These are phyloP conservation scores for Ramaria rubella DNA, from an alignment of 768 basidiomycete genomes.

Conservation along the genomic window DNA sequence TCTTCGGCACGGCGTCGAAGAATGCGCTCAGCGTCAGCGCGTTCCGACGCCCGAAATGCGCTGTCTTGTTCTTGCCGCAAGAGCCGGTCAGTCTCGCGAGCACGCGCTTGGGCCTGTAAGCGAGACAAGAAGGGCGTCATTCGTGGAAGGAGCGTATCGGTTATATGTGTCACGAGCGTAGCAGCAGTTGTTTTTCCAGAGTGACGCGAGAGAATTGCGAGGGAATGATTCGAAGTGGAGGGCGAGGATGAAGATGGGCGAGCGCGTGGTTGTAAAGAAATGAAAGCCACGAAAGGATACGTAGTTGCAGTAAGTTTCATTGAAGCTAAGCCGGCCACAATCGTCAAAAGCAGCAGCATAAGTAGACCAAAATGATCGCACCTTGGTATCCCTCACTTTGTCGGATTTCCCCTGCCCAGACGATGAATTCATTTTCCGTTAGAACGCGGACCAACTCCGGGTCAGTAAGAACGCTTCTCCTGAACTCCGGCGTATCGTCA, in stretches of 20 bases:
- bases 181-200: constrained; percentile 55
- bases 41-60: constrained; percentile 32
- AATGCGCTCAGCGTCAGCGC: constrained; percentile 44
- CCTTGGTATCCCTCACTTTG: constrained; percentile 78
- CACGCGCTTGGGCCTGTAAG: constrained; percentile 37
- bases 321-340: constrained; percentile 40
- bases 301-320: constrained; percentile 83
- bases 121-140: constrained; percentile 68
- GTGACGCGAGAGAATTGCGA: constrained; percentile 84
- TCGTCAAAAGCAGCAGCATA: background rate
- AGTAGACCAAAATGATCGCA: constrained; percentile 22
- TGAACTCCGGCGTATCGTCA: constrained; percentile 83
- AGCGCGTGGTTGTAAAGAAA: constrained; percentile 71
- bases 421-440: constrained; percentile 65
- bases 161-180: constrained; percentile 60
- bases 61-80: constrained; percentile 39
- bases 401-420: constrained; percentile 91
- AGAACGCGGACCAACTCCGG: constrained; percentile 60
- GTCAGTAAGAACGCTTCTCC: constrained; percentile 70
- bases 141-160: constrained; percentile 70
- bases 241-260: constrained; percentile 31
- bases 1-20: constrained; percentile 79
- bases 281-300: constrained; percentile 88
- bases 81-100: constrained; percentile 31
- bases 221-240: constrained; percentile 32